Conservation (phyloP, 805 yeast genomes). For the Barnettozyma botsteinii region DNA sequence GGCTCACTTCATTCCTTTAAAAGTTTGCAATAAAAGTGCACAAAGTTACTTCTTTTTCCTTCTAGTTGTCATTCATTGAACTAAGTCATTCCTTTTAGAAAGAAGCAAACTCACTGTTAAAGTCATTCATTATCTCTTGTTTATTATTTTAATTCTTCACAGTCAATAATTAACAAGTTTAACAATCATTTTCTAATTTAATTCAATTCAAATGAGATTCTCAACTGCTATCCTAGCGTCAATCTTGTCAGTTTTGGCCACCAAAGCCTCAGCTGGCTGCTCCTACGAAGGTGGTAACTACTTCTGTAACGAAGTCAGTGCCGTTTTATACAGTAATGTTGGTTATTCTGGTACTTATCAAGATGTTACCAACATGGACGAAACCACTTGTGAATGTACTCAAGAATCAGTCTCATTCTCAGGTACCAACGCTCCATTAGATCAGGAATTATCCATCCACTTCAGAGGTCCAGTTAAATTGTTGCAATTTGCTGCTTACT, state of each 20-base stretch:
- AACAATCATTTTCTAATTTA: too few relatives aligned
- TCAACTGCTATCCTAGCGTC: constrained; percentile 21
- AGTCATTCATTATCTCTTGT: background rate
- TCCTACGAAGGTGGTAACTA: constrained; percentile 62
- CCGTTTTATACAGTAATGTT: constrained; percentile 60
- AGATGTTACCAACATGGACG: constrained; percentile 78
- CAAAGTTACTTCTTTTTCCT: constrained; percentile 1
- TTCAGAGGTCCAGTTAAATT: constrained; percentile 85
- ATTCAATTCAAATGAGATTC: too few relatives aligned
- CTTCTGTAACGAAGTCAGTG: constrained; percentile 70
- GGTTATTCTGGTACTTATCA: constrained; percentile 83
- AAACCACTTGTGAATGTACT: constrained; percentile 63
- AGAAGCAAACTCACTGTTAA: constrained; percentile 2
- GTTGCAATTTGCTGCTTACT: constrained; percentile 85
- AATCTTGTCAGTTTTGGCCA: constrained; percentile 17
- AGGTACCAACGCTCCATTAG: constrained; percentile 72
- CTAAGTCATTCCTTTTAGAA: constrained; percentile 12
- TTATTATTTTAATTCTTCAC: background rate
- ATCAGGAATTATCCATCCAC: constrained; percentile 83
- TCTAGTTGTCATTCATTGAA: constrained; percentile 1
- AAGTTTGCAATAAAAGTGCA: too few relatives aligned
- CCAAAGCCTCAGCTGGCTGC: constrained; percentile 32
- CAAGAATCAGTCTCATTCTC: constrained; percentile 51
- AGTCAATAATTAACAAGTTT: background rate
- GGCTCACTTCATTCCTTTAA: too few relatives aligned